Evolutionary conservation across 371 early-diverging fungal genomes (phyloP).

Genomic region (Dichotomocladium elegans): DNA sequence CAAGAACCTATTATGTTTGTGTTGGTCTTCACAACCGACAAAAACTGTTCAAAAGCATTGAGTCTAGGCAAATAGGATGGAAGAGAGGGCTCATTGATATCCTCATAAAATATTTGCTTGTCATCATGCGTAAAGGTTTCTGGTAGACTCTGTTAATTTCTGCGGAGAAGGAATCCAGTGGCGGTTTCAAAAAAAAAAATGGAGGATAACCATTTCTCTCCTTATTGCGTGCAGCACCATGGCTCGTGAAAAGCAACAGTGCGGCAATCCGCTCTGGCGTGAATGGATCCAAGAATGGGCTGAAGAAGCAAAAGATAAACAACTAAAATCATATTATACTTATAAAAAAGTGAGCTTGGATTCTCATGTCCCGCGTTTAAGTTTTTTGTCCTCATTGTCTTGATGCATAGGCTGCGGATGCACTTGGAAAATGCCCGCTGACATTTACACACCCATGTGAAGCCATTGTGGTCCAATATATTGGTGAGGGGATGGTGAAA

Average conservation of each 20-base stretch:
- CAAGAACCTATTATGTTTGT: too few species aligned
- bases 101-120: too few species aligned
- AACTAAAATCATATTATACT: conserved; percentile 41
- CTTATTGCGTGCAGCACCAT: background rate
- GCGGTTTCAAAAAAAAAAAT: too few species aligned
- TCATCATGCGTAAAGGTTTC: too few species aligned
- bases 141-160: too few species aligned
- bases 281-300: conserved; percentile 66
- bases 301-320: conserved; percentile 31
- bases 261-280: conserved; percentile 60
- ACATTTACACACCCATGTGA: conserved; percentile 52
- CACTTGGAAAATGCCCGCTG: conserved; percentile 54
- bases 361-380: too few species aligned
- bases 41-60: too few species aligned
- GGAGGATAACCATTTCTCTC: background rate
- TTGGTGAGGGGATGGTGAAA: conserved; percentile 61
- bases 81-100: too few species aligned
- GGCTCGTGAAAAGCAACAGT: conserved; percentile 8
- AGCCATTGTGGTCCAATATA: conserved; percentile 50
- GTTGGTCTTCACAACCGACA: too few species aligned
- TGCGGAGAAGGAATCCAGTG: background rate
- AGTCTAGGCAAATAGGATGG: too few species aligned
- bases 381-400: too few species aligned
- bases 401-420: conserved; percentile 56
- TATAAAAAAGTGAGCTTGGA: conserved; percentile 60